Base-by-base conservation (phyloP, 78 protist species). In the Monocercomonoides exilis region DNA sequence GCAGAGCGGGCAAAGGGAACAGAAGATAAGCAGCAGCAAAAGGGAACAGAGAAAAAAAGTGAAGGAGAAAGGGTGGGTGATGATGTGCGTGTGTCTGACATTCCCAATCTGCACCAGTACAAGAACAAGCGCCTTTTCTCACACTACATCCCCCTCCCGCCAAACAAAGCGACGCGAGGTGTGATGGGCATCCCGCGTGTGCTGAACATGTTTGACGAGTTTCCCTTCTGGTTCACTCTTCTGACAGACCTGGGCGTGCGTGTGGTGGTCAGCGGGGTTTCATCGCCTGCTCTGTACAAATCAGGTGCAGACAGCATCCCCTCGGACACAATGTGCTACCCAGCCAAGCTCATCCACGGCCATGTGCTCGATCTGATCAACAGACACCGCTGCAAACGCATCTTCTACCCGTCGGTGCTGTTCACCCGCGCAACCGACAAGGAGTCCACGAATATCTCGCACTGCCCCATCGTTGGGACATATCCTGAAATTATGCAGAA, bases 171-270 rank as follows among this genome's bases (percentile, higher is more conserved):
- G 33, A 54, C 79, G 45, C 79, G 54, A n/a, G 89, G 89, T 41
- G 42, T 1, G 84, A 87, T 87, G 11, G 70, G 89, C 84, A 46
- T 87, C 84, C 89, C 89, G 38, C 79, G 89, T 1, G 44, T 1
- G 6, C 81, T 87, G 64, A 6, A 2, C 79, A 1, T 33, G 89
- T 87, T 35, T 1, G 84, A 87, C 43, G 89, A 87, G 43, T 87
- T 77, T 45, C 89, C 89, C n/a, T 87, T 87, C 81, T 87, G 89
- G 89, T 46, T 35, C 64, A 6, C 89, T 3, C 4, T 87, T 43
- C 77, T 1, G 46, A 4, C 84, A 29, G 0, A 3, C 34, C 81
- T 87, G 5, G 89, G 89, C 70, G 64, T 3, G 38, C 82, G 81
- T 1, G 89, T 87, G 43, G 3, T 1, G 64, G 2, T 87, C 3